Evolutionary conservation across 768 basidiomycete species (phyloP), one percentile per base, ranked within the genome.

Genomic region (Floccularia luteovirens): DNA sequence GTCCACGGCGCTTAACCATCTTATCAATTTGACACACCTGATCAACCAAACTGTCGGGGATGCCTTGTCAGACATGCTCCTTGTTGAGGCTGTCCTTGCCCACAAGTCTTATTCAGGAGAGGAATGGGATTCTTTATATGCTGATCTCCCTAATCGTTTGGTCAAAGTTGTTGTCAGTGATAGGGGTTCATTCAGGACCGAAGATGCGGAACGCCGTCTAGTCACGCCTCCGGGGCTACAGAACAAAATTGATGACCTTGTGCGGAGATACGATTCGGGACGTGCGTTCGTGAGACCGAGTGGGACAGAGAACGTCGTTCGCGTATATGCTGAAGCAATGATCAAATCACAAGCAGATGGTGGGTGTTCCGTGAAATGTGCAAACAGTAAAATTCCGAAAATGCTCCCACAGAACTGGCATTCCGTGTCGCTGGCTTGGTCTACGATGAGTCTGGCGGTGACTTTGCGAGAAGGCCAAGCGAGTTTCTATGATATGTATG

Each of bases 1-100:
- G 50, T 77, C 76, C 14, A 86, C 80, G 14, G 85, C 88, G 32
- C 70, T 91, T 33, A 77, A 72, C 39, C 78, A 91, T 53, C 69
- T 99, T 24, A 66, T 73, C 36, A 82, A 84, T 48, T 68, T 97
- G 42, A 81, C 80, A 11, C 69, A 85, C 24, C 67, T 98, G 32
- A 93, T 98, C 63, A 99, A 99, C 53, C 94, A 98, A 62, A 93
- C 96, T 6, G 94, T 99, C 31, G 96, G 96, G 2, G 96, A 99
- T 62, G 94, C 92, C 4, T 69, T 97, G 16, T 93, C 90, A 11
- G 96, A 99, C 57, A 80, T 94, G 77, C 78, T 99, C 24, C 78
- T 98, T 21, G 94, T 98, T 22, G 93, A 97, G 54, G 79, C 79
- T 21, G 88, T 98, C 30, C 79, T 99, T 16, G 74, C 90, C 2